Conservation (phyloP, 768 basidiomycete species). For the Ramaria sp. region DNA sequence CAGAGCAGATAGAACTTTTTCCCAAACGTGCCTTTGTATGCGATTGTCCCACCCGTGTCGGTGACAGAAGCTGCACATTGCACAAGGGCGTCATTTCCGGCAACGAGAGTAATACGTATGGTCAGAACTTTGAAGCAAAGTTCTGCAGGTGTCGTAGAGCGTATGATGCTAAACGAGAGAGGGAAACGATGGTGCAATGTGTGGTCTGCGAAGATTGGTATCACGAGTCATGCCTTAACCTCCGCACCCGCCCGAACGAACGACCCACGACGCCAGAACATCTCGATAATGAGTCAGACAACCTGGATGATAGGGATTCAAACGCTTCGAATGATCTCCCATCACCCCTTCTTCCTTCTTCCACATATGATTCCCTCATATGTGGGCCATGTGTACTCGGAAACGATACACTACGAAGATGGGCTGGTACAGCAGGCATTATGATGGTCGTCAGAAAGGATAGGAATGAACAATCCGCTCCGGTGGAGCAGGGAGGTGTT, state of each 20-base stretch:
- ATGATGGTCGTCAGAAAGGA: conserved; percentile 53
- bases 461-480: conserved; percentile 13
- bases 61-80: conserved; percentile 53
- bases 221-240: conserved; percentile 80
- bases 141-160: conserved; percentile 69
- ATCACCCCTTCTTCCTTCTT: conserved; percentile 51
- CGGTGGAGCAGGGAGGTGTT: neutral
- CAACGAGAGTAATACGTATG: conserved; percentile 54
- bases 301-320: conserved; percentile 41
- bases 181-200: conserved; percentile 85
- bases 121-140: conserved; percentile 54
- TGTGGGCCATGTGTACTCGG: conserved; percentile 58
- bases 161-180: conserved; percentile 64
- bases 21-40: conserved; percentile 77
- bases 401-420: conserved; percentile 41
- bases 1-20: conserved; percentile 72
- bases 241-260: conserved; percentile 52
- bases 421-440: conserved; percentile 59
- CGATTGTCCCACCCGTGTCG: conserved; percentile 65
- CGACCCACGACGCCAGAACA: conserved; percentile 27
- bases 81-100: conserved; percentile 38
- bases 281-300: conserved; percentile 14
- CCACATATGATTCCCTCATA: conserved; percentile 66
- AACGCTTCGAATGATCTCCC: conserved; percentile 55
- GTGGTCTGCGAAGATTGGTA: conserved; percentile 88